phyloP scores from a whole-genome alignment of 1,284 basidiomycete genomes.

The Austroboletus rostrupii region DNA sequence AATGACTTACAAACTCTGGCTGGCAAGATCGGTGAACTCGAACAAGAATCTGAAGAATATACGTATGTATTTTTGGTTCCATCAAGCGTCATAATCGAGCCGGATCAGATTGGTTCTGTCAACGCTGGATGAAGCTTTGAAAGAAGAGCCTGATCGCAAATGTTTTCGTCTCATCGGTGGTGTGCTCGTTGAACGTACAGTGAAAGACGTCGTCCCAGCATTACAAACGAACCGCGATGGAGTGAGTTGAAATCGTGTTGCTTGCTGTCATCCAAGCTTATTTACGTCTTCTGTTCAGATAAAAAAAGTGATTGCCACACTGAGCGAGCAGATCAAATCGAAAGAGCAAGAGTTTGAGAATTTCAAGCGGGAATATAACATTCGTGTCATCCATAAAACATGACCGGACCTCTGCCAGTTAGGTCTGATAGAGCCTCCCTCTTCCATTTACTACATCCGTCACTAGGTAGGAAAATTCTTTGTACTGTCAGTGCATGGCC shows the following conservation, averaged over 20 bases:
- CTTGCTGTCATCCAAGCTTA: conserved; percentile 6
- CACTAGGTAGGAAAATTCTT: not conserved
- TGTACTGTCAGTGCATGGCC: not conserved
- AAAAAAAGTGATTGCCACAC: conserved; percentile 67
- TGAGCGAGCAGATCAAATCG: conserved; percentile 82
- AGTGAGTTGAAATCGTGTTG: conserved; percentile 41
- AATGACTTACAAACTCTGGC: conserved; percentile 84
- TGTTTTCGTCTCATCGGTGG: conserved; percentile 98
- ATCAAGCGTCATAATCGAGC: conserved; percentile 4
- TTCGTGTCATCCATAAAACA: conserved; percentile 52
- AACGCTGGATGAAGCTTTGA: conserved; percentile 78
- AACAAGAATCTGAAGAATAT: conserved; percentile 91
- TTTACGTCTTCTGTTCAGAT: conserved; percentile 48
- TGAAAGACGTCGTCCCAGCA: conserved; percentile 91
- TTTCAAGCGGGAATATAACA: conserved; percentile 82
- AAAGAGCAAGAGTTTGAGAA: conserved; percentile 83
- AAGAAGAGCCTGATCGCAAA: conserved; percentile 82
- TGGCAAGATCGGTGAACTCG: conserved; percentile 89
- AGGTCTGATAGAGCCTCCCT: not conserved
- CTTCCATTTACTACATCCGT: not conserved
- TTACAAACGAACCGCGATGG: conserved; percentile 83
- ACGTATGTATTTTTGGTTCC: conserved; percentile 41
- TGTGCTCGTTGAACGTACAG: conserved; percentile 92
- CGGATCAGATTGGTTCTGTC: conserved; percentile 77
- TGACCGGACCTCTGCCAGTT: conserved; percentile 13